phyloP scores from a whole-genome alignment of 2,329 filamentous ascomycete species.

The Myriosclerotinia curreyana region DNA sequence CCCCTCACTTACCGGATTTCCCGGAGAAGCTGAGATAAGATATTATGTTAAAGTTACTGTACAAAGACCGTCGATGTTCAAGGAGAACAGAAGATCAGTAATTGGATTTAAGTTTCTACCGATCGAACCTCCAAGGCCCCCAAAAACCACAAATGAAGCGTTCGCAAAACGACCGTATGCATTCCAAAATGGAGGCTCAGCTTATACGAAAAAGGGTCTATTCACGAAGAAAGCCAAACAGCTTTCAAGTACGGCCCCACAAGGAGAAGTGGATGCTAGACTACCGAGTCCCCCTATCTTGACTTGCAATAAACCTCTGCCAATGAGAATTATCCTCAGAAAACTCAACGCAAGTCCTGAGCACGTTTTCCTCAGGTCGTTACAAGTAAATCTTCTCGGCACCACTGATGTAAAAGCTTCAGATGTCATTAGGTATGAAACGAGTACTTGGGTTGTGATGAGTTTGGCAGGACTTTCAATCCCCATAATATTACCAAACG shows the following conservation, averaged over 20 bases:
- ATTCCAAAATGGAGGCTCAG: slow-evolving; percentile 46
- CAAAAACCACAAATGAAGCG: slow-evolving; percentile 67
- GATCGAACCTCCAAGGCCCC: slow-evolving; percentile 79
- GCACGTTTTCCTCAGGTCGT: slow-evolving; percentile 68
- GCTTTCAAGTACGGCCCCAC: slow-evolving; percentile 53
- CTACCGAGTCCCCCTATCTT: slow-evolving; percentile 84
- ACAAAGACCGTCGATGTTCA: slow-evolving; percentile 81
- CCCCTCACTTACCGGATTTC: slow-evolving; percentile 83
- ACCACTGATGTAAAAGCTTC: slow-evolving; percentile 78
- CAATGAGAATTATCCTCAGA: slow-evolving; percentile 74
- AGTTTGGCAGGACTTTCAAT: slow-evolving; percentile 70
- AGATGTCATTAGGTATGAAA: slow-evolving; percentile 67
- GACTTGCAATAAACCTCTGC: slow-evolving; percentile 83
- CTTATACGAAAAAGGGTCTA: slow-evolving; percentile 37
- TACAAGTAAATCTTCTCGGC: slow-evolving; percentile 80
- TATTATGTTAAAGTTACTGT: slow-evolving; percentile 98
- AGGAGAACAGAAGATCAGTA: slow-evolving; percentile 76
- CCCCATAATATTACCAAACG: slow-evolving; percentile 60
- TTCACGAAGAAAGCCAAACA: slow-evolving; percentile 35
- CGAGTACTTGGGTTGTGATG: slow-evolving; percentile 70
- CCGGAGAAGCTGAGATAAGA: slow-evolving; percentile 80
- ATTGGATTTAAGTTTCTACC: slow-evolving; percentile 81
- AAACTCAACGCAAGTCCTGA: slow-evolving; percentile 69
- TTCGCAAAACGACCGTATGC: slow-evolving; percentile 73
- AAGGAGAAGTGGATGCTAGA: slow-evolving; percentile 72